Conservation (phyloP, 768 basidiomycete genomes). For the Coprinopsis marcescibilis region DNA sequence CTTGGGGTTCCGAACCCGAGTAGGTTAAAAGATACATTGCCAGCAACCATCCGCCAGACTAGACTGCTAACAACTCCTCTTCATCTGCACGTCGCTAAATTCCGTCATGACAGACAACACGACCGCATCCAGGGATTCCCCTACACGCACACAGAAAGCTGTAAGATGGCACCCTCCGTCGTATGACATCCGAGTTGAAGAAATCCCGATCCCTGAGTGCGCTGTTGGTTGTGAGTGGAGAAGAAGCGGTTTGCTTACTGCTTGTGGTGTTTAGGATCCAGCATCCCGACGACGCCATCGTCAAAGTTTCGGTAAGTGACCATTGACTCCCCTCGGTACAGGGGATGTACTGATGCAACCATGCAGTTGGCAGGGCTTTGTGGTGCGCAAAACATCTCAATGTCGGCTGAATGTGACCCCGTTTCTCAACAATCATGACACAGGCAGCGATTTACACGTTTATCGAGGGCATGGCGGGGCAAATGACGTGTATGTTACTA, state of each 20-base stretch:
- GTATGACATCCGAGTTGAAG: conserved; percentile 67
- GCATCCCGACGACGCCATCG: conserved; percentile 72
- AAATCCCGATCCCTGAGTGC: conserved; percentile 47
- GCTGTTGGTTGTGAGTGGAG: not conserved
- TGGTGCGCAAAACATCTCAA: conserved; percentile 28
- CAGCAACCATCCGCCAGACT: conserved; percentile 12
- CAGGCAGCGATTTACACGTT: conserved; percentile 67
- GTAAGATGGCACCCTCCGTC: conserved; percentile 64
- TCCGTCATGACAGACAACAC: too few relatives aligned
- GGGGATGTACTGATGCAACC: not conserved
- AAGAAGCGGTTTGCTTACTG: not conserved
- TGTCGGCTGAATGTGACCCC: not conserved
- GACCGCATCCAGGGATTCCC: not conserved
- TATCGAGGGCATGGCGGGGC: conserved; percentile 61
- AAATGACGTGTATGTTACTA: conserved; percentile 41
- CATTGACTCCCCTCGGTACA: not conserved
- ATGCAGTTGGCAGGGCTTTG: conserved; percentile 59
- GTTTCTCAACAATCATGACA: not conserved
- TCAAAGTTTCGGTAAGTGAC: conserved; percentile 57
- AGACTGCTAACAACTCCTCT: conserved; percentile 10
- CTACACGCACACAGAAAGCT: conserved; percentile 29
- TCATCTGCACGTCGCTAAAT: too few relatives aligned
- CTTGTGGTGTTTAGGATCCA: too few relatives aligned
- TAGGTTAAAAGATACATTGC: too few relatives aligned
- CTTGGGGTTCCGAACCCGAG: too few relatives aligned